phyloP scores from a whole-genome alignment of 116 monocot species.

The Papilionanthe hybrid region DNA sequence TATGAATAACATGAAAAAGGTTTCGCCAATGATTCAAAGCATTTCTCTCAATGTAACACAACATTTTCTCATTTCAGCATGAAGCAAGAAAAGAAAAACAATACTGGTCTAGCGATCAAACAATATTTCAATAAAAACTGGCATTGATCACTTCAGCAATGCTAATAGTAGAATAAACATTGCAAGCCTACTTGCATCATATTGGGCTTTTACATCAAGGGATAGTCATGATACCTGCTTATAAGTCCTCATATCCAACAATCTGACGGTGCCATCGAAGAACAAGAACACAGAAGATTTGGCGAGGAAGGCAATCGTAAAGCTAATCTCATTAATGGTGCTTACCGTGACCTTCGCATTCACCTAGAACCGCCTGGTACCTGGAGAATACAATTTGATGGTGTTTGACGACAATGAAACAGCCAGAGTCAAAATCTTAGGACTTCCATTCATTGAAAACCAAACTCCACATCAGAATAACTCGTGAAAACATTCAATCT shows the following conservation, averaged over 20 bases:
- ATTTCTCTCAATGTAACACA: too few species aligned
- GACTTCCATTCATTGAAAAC: slow-evolving; percentile 27
- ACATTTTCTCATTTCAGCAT: too few species aligned
- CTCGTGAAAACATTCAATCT: slow-evolving; percentile 1
- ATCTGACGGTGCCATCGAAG: slow-evolving; percentile 81
- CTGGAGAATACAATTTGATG: slow-evolving; percentile 82
- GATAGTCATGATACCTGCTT: slow-evolving; percentile 54
- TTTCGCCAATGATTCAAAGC: too few species aligned
- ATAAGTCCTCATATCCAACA: slow-evolving; percentile 81
- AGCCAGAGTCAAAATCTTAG: slow-evolving; percentile 61
- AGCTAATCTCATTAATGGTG: slow-evolving; percentile 73
- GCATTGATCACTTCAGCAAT: background rate
- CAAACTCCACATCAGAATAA: background rate
- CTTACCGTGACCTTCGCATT: slow-evolving; percentile 67
- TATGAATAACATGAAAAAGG: too few species aligned
- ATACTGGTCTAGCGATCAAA: background rate
- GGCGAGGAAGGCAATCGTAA: slow-evolving; percentile 50
- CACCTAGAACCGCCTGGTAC: slow-evolving; percentile 78
- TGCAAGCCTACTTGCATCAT: background rate
- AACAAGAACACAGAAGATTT: slow-evolving; percentile 72
- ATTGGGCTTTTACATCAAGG: background rate
- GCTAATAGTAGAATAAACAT: background rate
- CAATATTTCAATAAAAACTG: background rate
- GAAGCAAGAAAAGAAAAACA: too few species aligned
- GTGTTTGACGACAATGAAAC: slow-evolving; percentile 75